phyloP scores from a whole-genome alignment of 2,329 filamentous ascomycete species.

The Aspergillus glaucus region DNA sequence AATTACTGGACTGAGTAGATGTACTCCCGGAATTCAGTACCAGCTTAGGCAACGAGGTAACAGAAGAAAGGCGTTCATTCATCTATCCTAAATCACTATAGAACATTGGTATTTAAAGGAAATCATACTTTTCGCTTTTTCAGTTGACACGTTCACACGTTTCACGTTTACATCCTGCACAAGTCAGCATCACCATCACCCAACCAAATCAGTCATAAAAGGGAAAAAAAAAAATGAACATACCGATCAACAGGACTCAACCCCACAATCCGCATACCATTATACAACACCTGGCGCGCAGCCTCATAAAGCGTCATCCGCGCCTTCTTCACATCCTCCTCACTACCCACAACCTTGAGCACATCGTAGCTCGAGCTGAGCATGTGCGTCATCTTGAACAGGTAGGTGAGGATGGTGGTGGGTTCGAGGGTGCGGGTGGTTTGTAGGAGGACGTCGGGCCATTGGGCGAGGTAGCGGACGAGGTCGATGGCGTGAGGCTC shows the following conservation, averaged over 20 bases:
- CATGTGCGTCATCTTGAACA: conserved; percentile 61
- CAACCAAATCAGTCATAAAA: too few relatives aligned
- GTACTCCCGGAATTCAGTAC: too few relatives aligned
- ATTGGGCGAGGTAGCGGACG: conserved; percentile 56
- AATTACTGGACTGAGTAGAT: too few relatives aligned
- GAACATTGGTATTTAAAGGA: too few relatives aligned
- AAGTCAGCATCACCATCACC: too few relatives aligned
- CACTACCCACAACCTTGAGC: conserved; percentile 56
- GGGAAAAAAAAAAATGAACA: conserved; percentile 6
- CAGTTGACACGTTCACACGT: too few relatives aligned
- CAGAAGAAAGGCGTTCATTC: too few relatives aligned
- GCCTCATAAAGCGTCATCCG: conserved; percentile 57
- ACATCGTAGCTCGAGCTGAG: conserved; percentile 58
- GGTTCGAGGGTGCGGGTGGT: conserved; percentile 63
- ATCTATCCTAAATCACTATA: too few relatives aligned
- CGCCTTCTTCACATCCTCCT: conserved; percentile 52
- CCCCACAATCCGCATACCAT: conserved; percentile 60
- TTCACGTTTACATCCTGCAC: too few relatives aligned
- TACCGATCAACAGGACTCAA: conserved; percentile 58
- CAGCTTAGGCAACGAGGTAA: too few relatives aligned
- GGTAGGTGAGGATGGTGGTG: conserved; percentile 58
- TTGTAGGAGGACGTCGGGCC: conserved; percentile 59
- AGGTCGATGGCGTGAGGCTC: conserved; percentile 58
- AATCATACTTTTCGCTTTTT: too few relatives aligned
- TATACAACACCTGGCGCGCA: conserved; percentile 58